Evolutionary conservation across 345 rosid genomes (phyloP).

Genomic region (Atalantia buxifolia): DNA sequence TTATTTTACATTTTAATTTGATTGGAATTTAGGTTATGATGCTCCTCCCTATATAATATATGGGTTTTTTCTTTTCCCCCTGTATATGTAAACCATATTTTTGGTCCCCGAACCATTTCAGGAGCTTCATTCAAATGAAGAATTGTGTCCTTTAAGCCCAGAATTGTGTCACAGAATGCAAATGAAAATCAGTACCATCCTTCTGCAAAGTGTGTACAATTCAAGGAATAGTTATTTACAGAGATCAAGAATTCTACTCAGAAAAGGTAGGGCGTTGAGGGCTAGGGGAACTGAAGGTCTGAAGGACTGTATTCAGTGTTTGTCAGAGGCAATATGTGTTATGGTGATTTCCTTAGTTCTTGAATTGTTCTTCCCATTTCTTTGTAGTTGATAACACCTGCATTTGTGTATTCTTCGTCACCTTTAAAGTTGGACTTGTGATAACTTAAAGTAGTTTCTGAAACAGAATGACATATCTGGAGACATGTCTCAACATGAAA

Average conservation of each 20-base stretch:
- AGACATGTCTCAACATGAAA: slow-evolving; percentile 20
- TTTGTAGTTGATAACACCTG: slow-evolving; percentile 1
- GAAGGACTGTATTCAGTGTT: slow-evolving; percentile 47
- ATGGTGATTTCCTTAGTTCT: slow-evolving; percentile 37
- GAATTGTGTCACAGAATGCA: slow-evolving; percentile 54
- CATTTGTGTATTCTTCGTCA: not conserved
- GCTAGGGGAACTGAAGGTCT: slow-evolving; percentile 49
- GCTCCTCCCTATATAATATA: slow-evolving; percentile 2
- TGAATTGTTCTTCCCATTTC: slow-evolving; percentile 4
- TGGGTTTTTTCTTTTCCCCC: not conserved
- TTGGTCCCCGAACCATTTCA: slow-evolving; percentile 27
- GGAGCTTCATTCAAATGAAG: slow-evolving; percentile 81
- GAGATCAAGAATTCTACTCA: slow-evolving; percentile 60
- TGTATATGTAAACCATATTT: not conserved
- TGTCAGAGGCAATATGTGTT: slow-evolving; percentile 67
- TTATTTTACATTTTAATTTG: not conserved
- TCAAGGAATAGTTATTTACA: slow-evolving; percentile 31
- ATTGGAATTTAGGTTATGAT: not conserved
- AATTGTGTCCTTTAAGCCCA: slow-evolving; percentile 41
- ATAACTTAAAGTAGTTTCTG: slow-evolving; percentile 19
- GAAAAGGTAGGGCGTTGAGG: slow-evolving; percentile 56
- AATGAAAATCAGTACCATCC: slow-evolving; percentile 46
- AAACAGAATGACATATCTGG: slow-evolving; percentile 34
- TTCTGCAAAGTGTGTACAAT: slow-evolving; percentile 48
- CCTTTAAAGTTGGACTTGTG: slow-evolving; percentile 6